Evolutionary conservation across 2,329 filamentous ascomycete genomes (phyloP).

Genomic region (Canariomyces notabilis): DNA sequence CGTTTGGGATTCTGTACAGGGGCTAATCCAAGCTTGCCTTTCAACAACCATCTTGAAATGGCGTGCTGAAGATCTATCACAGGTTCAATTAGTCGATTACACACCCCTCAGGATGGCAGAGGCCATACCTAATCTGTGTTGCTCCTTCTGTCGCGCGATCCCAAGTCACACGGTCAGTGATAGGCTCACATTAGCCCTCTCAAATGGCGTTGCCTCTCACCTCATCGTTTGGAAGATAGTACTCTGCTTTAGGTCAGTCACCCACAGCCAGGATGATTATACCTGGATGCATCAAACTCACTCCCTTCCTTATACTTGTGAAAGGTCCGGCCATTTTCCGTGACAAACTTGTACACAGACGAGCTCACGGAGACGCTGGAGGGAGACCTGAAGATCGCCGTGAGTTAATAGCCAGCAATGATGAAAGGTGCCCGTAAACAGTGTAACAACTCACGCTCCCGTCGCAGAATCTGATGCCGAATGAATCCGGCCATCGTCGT

Average conservation of each 20-base stretch:
- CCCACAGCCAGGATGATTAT: background rate
- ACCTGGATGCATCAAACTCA: conserved; percentile 1
- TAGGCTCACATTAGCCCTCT: too few species aligned
- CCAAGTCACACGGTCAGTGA: background rate
- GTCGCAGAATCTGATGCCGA: background rate
- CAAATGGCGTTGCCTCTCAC: conserved; percentile 4
- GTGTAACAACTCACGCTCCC: background rate
- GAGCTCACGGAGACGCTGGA: conserved; percentile 12
- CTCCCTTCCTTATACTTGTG: conserved; percentile 20
- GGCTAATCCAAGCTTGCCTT: conserved; percentile 13
- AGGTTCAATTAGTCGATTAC: background rate
- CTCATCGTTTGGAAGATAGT: conserved; percentile 19
- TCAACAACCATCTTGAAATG: conserved; percentile 14
- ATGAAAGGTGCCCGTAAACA: background rate
- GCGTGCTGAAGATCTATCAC: conserved; percentile 16
- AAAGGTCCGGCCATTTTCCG: conserved; percentile 17
- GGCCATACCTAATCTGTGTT: conserved; percentile 13
- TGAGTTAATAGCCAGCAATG: background rate
- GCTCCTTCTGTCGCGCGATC: conserved; percentile 7
- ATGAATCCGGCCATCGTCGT: background rate
- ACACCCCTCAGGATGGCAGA: background rate
- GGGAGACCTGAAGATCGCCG: background rate
- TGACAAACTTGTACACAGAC: conserved; percentile 16
- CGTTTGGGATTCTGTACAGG: conserved; percentile 7
- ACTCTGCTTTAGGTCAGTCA: conserved; percentile 8